Base-by-base conservation (phyloP, 1,284 basidiomycete genomes). In the Rhodotorula sp. region DNA sequence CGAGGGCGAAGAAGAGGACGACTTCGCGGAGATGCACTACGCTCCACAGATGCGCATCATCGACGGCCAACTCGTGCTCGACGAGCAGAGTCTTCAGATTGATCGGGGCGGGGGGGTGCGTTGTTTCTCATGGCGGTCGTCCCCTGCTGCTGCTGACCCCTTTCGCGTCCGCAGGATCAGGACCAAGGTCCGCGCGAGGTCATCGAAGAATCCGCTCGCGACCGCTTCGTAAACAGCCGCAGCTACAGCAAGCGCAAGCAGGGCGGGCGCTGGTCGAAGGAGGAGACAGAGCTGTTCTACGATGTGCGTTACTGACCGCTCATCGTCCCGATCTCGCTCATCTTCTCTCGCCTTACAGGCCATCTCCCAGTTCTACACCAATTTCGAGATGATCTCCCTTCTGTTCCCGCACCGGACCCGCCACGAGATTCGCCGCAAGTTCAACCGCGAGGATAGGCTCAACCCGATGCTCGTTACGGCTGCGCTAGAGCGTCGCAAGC, bases 351-450 rank as follows among this genome's bases (percentile, higher is more conserved):
- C 10, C 13, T 47, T 49, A 20, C 74, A 93, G 90, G 91, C 90
- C 19, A 81, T 94, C 46, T 85, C 87, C 7, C 90, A 92, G 78
- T 94, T 92, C 78, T 92, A 92, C 47, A 91, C 92, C 78, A 93
- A 94, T 75, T 94, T 94, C 77, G 92, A 94, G 78, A 86, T 94
- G 67, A 92, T 94, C 66, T 89, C 92, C 2, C 88, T 88, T 71
- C 84, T 93, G 17, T 84, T 94, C 47, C 91, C 91, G 36, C 88
- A 89, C 24, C 87, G 92, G n/a, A 89, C 90, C 77, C 85, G 92
- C 24, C 90, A 89, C 75, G 88, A 91, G 56, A 93, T 93, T 81
- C 92, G 92, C 81, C 89, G 89, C 77, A 95, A 95, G 79, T 94
- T 92, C 83, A 92, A 90, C 76, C 84, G 87, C 0, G 92, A 94